A percentile compares a stretch with the other conserved stretches of the same genome.
phyloP scores from a whole-genome alignment of 1,284 basidiomycete species.

The Boletellus deceptivus region DNA sequence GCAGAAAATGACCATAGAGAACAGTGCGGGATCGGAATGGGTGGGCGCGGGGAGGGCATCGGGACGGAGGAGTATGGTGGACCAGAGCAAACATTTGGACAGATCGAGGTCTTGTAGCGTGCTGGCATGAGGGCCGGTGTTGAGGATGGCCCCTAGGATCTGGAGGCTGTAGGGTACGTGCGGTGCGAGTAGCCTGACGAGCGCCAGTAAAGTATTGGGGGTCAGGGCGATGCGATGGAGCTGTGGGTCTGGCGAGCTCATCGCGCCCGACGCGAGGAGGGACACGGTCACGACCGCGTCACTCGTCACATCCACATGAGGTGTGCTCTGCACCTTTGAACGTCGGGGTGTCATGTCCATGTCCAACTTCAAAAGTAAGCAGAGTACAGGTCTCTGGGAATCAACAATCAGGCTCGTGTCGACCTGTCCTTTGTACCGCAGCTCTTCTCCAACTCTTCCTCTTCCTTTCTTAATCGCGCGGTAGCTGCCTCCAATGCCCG shows the following conservation, averaged over 20 bases:
- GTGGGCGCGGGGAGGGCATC: background rate
- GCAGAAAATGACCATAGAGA: slow-evolving; percentile 22
- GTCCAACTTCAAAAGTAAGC: too few species aligned
- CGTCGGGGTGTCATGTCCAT: background rate
- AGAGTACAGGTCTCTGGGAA: background rate
- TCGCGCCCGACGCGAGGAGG: background rate
- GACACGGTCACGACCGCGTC: too few species aligned
- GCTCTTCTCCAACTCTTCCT: slow-evolving; percentile 68
- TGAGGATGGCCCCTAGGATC: slow-evolving; percentile 19
- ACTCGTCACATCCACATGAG: too few species aligned
- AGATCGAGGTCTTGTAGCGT: slow-evolving; percentile 10
- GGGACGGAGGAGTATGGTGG: slow-evolving; percentile 11
- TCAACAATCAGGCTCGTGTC: background rate
- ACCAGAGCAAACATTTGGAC: slow-evolving; percentile 15
- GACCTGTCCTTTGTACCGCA: slow-evolving; percentile 53
- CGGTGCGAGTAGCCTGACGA: slow-evolving; percentile 15
- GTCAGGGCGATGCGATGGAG: slow-evolving; percentile 12
- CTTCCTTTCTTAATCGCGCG: slow-evolving; percentile 55
- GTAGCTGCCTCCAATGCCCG: slow-evolving; percentile 58
- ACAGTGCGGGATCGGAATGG: slow-evolving; percentile 2
- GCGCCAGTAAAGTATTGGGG: background rate
- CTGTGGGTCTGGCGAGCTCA: background rate
- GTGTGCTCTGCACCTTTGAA: too few species aligned
- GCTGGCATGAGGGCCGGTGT: slow-evolving; percentile 3
- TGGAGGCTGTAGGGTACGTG: slow-evolving; percentile 13